Evolutionary conservation across 2,329 filamentous ascomycete genomes (phyloP).

Genomic region (Pseudocercospora fijiensis): DNA sequence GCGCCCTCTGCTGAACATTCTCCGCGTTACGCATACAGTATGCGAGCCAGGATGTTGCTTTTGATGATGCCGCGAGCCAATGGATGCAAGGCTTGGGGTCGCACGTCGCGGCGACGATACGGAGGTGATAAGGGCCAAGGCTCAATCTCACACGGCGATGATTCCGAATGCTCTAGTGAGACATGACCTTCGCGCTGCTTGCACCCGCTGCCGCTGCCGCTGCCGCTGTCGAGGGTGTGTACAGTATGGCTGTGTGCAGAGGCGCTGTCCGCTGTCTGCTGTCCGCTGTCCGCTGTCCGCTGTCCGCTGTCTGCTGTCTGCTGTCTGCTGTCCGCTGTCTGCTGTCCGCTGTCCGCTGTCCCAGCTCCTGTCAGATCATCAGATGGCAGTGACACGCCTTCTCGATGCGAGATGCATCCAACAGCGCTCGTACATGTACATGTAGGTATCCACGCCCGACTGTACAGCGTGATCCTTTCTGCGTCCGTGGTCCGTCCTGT

Average conservation of each 20-base stretch:
- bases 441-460: not conserved
- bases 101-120: not conserved
- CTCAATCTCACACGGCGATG: not conserved
- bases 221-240: no score
- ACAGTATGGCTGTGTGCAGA: not conserved
- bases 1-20: constrained; percentile 15
- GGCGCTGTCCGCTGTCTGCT: not conserved
- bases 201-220: no score
- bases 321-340: no score
- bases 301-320: no score
- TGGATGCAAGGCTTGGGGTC: not conserved
- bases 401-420: not conserved
- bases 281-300: no score
- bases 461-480: not conserved
- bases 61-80: not conserved
- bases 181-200: not conserved
- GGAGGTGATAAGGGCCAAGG: not conserved
- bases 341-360: no score
- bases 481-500: not conserved
- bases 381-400: not conserved
- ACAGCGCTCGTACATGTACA: not conserved
- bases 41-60: constrained; percentile 6
- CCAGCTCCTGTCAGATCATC: constrained; percentile 1
- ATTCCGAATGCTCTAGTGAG: not conserved
- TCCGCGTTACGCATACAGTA: constrained; percentile 9